Percentiles rank a stretch among this genome's conserved stretches.
phyloP scores from a whole-genome alignment of 306 rosid species.

The Gleditsia sinensis region DNA sequence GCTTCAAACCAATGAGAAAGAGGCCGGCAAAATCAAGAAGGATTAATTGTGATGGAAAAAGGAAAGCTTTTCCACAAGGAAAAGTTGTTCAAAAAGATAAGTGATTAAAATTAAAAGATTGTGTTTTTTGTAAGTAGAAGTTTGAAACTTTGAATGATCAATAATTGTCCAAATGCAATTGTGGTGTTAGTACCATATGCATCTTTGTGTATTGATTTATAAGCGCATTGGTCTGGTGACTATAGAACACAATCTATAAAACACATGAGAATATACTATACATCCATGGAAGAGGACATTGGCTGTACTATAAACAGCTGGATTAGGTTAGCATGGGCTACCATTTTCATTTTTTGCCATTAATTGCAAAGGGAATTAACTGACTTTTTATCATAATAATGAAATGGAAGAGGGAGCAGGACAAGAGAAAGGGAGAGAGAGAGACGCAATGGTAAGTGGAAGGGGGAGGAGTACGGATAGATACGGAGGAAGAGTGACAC shows the following conservation, averaged over 20 bases:
- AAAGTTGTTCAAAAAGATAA: not conserved
- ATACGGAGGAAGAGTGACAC: constrained; percentile 32
- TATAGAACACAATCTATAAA: not conserved
- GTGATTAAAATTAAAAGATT: not conserved
- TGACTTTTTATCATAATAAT: no score
- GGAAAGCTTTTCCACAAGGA: no score
- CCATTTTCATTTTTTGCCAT: no score
- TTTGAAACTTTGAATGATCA: not conserved
- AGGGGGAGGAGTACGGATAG: constrained; percentile 8
- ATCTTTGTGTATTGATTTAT: not conserved
- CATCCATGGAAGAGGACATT: no score
- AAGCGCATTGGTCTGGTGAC: not conserved
- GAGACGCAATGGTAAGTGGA: no score
- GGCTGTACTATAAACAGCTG: no score
- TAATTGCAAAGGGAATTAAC: no score
- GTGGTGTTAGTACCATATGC: no score
- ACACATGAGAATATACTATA: not conserved
- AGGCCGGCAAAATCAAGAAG: no score
- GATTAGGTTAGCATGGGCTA: no score
- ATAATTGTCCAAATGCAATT: not conserved
- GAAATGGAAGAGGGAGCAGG: not conserved
- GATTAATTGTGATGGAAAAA: no score
- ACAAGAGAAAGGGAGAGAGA: constrained; percentile 25
- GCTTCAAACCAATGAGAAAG: constrained; percentile 20
- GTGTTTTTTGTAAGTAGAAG: not conserved